Percentiles rank a stretch among this genome's conserved stretches.
phyloP scores from a whole-genome alignment of 176 grass and related monocot species.

The Oryza rufipogon region DNA sequence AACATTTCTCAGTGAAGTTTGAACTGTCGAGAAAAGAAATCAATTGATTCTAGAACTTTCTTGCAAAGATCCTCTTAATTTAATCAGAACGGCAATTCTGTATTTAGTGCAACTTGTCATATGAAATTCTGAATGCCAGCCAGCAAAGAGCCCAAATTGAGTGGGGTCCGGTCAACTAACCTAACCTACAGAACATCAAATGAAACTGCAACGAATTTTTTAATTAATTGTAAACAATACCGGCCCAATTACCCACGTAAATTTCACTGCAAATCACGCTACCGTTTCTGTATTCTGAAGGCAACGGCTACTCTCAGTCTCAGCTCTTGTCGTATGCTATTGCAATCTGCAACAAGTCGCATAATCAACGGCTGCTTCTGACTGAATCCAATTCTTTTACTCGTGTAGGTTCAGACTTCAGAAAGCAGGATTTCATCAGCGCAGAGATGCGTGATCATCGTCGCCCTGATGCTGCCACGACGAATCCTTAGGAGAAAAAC shows the following conservation, averaged over 20 bases:
- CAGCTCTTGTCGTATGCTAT: constrained; percentile 15
- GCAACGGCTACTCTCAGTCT: constrained; percentile 27
- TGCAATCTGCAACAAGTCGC: neutral
- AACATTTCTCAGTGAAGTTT: neutral
- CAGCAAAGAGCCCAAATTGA: neutral
- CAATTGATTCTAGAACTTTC: neutral
- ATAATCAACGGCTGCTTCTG: neutral
- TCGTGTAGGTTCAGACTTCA: constrained; percentile 6
- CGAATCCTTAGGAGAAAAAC: neutral
- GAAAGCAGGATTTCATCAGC: neutral
- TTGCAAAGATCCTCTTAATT: neutral
- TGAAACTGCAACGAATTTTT: neutral
- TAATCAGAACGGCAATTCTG: neutral
- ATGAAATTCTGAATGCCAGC: constrained; percentile 18
- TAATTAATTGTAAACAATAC: neutral
- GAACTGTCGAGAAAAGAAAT: neutral
- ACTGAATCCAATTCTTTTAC: neutral
- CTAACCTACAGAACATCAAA: neutral
- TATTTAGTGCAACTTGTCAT: neutral
- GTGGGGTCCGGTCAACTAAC: constrained; percentile 13
- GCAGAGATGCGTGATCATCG: too few relatives aligned
- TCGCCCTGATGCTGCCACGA: neutral
- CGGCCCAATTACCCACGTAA: neutral
- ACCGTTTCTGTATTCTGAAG: neutral
- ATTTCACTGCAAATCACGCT: neutral